These are phyloP conservation scores for Sparassis latifolia DNA, from an alignment of 1,284 basidiomycete genomes.

Conservation along the genomic window DNA sequence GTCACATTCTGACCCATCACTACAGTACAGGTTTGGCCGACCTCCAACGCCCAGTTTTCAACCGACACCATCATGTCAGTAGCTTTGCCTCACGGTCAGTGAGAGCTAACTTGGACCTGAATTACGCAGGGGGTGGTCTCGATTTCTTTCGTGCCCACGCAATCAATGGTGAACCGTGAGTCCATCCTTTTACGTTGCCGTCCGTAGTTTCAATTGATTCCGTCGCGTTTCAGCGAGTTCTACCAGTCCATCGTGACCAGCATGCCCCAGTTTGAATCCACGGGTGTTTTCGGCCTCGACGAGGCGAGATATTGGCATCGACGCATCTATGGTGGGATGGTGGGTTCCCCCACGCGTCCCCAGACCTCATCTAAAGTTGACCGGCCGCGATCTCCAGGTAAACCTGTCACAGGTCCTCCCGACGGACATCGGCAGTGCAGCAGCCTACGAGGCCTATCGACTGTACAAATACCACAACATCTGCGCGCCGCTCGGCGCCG, in stretches of 20 bases:
- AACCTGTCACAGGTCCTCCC: slow-evolving; percentile 34
- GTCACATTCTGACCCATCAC: not conserved
- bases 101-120: slow-evolving; percentile 3
- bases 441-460: slow-evolving; percentile 66
- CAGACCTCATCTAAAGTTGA: not conserved
- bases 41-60: slow-evolving; percentile 52
- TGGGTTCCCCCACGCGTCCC: slow-evolving; percentile 21
- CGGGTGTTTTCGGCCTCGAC: slow-evolving; percentile 41
- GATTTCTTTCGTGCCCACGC: slow-evolving; percentile 62
- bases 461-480: slow-evolving; percentile 48
- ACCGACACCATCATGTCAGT: slow-evolving; percentile 49
- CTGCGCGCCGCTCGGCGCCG: slow-evolving; percentile 46
- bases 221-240: slow-evolving; percentile 18
- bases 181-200: slow-evolving; percentile 4
- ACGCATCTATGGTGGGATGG: slow-evolving; percentile 50
- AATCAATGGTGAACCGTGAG: slow-evolving; percentile 49
- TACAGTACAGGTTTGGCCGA: slow-evolving; percentile 42
- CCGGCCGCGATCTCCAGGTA: slow-evolving; percentile 23
- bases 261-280: slow-evolving; percentile 33
- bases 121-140: slow-evolving; percentile 44
- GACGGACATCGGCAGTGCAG: slow-evolving; percentile 55
- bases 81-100: slow-evolving; percentile 9
- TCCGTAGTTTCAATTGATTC: not conserved
- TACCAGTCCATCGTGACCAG: slow-evolving; percentile 53
- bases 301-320: slow-evolving; percentile 55